A percentile compares a stretch with the other conserved stretches of the same genome.
These are phyloP conservation scores for Cytospora chrysosperma DNA, from an alignment of 2,329 filamentous ascomycete species.

Conservation along the genomic window DNA sequence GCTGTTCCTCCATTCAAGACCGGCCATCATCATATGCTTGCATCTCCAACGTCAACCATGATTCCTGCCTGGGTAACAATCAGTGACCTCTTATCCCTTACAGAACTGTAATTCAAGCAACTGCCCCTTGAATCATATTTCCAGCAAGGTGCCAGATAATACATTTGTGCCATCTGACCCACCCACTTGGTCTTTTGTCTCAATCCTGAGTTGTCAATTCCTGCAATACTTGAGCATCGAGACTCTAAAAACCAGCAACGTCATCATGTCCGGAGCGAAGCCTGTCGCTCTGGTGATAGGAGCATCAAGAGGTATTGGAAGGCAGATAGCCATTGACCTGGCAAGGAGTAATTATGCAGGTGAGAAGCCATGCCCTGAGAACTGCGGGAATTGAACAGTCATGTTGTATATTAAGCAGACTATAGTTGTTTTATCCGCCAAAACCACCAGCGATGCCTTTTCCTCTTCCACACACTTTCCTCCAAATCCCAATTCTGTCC, in stretches of 20 bases:
- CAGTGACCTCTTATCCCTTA: constrained; percentile 10
- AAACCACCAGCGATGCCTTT: constrained; percentile 64
- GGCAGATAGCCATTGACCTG: constrained; percentile 76
- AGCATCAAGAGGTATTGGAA: constrained; percentile 76
- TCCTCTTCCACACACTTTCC: constrained; percentile 59
- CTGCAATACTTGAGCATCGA: neutral
- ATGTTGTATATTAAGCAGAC: neutral
- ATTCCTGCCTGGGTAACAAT: no score
- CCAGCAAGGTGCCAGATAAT: neutral
- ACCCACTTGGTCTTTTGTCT: neutral
- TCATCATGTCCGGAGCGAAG: constrained; percentile 30
- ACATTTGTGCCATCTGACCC: neutral
- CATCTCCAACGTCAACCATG: neutral
- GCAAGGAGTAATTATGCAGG: constrained; percentile 69
- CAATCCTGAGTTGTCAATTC: neutral
- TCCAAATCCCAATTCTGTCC: constrained; percentile 71
- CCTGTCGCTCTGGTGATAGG: constrained; percentile 71
- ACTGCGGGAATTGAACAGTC: neutral
- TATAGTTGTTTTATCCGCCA: constrained; percentile 73
- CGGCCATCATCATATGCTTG: neutral
- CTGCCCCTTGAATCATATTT: neutral
- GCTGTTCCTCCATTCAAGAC: constrained; percentile 3
- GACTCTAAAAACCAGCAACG: constrained; percentile 20
- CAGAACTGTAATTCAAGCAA: neutral
- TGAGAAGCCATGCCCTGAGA: constrained; percentile 36